Evolutionary conservation across 73 alveolate genomes (phyloP).

Genomic region (Paramecium caudatum): DNA sequence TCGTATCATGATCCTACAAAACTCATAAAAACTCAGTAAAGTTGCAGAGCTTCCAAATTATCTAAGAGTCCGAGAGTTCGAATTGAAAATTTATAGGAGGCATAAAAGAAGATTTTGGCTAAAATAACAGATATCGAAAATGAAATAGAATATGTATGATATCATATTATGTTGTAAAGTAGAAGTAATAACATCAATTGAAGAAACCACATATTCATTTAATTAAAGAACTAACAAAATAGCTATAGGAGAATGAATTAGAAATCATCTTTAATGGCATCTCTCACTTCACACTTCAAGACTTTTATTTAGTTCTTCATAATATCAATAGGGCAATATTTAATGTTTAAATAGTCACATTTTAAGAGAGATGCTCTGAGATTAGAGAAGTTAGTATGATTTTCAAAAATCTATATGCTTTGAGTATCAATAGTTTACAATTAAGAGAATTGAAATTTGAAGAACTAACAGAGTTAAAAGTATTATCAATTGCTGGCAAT

Average conservation of each 20-base stretch:
- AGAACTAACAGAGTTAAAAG: constrained; percentile 21
- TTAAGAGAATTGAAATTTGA: not conserved
- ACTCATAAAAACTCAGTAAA: constrained; percentile 12
- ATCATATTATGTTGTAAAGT: not conserved
- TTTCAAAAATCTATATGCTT: not conserved
- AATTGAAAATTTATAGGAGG: constrained; percentile 33
- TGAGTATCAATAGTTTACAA: not conserved
- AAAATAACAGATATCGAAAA: constrained; percentile 21
- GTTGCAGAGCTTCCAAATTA: not conserved
- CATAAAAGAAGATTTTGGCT: constrained; percentile 11
- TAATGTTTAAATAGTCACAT: not conserved
- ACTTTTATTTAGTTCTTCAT: constrained; percentile 1
- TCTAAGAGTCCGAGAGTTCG: constrained; percentile 4
- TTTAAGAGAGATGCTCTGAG: not conserved
- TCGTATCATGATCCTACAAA: constrained; percentile 31
- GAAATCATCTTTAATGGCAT: not conserved
- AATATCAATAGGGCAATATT: not conserved
- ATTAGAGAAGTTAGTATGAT: constrained; percentile 27
- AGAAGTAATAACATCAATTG: constrained; percentile 17
- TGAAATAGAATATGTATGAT: constrained; percentile 14
- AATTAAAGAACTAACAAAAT: not conserved
- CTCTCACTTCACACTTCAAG: not conserved
- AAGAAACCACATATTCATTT: not conserved
- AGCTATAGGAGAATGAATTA: not conserved
- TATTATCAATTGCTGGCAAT: constrained; percentile 19